Evolutionary conservation across 192 early-diverging fungal species (phyloP), one percentile per base, ranked within the genome.

Genomic region (Coemansia sp.): DNA sequence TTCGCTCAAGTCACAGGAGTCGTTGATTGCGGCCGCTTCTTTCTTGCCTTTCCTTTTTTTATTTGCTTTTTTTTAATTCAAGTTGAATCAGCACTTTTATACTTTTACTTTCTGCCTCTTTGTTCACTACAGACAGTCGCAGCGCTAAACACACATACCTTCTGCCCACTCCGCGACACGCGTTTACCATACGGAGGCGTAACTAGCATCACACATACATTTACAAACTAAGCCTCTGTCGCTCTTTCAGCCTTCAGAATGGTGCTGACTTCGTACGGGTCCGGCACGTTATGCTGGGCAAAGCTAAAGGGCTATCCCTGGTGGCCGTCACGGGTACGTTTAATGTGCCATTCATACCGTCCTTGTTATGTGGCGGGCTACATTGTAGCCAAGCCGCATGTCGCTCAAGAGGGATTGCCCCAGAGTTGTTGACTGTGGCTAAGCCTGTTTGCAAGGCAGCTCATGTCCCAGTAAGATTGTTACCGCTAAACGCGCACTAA

Each of bases 251-350:
- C 36, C 47, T 9, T 62, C 18, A 29, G 36, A 65, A 85, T 86
- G 84, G 79, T 80, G 57, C 72, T 86, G 46, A 76, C 15, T 27
- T 65, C 61, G 41, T 86, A 86, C 70, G 72, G 66, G 46, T 57
- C 84, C 1, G 84, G 80, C 60, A 86, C 80, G 40, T 53, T 86
- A 34, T 86, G 84, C 66, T 86, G 84, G 84, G 84, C 80, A 57
- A 86, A 86, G 64, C 76, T 86, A 44, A 82, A 86, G 61, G 84
- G 84, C 16, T 86, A 86, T 33, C 84, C 84, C 22, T 86, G 84
- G 84, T 86, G 84, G 84, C 84, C 84, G 5, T 81, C 84, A 50
- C 79, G 80, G 82, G 81, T 84, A 79, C 66, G 77, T 69, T 5
- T 18, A 52, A 31, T 43, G 65, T 52, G 65, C 65, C 36, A 65